Percentiles rank a stretch among this genome's conserved stretches.
Conservation (phyloP, 495 filamentous ascomycete genomes). For the Pyrenopolyporus hunteri region DNA sequence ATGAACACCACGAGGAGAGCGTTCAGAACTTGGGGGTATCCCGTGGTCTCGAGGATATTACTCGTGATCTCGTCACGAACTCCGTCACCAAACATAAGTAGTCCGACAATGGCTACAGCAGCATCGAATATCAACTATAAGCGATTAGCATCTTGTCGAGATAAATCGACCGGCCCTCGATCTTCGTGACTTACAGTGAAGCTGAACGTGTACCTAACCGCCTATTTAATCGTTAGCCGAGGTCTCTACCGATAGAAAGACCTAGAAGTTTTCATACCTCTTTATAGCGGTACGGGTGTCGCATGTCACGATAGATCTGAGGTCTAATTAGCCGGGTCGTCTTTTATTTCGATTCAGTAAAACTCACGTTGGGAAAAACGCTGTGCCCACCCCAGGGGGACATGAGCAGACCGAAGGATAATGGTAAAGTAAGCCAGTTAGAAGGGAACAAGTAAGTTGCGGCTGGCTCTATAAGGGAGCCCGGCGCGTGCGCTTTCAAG, state of each 20-base stretch:
- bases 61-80: constrained; percentile 89
- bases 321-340: background rate
- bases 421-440: constrained; percentile 88
- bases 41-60: constrained; percentile 74
- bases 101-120: constrained; percentile 77
- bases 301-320: constrained; percentile 93
- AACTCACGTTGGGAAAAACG: constrained; percentile 81
- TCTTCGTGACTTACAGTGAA: constrained; percentile 73
- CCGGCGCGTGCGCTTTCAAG: constrained; percentile 78
- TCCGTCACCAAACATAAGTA: constrained; percentile 91
- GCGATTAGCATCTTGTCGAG: constrained; percentile 21
- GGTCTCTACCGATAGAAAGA: background rate
- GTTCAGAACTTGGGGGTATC: constrained; percentile 77
- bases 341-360: background rate
- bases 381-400: constrained; percentile 95
- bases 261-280: constrained; percentile 16
- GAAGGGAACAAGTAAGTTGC: constrained; percentile 76
- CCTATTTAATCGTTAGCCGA: constrained; percentile 46
- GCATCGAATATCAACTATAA: constrained; percentile 77
- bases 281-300: constrained; percentile 86
- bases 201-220: constrained; percentile 80
- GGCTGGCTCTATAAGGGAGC: constrained; percentile 85
- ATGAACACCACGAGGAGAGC: constrained; percentile 83
- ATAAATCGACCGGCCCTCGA: background rate
- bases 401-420: constrained; percentile 95